phyloP scores from a whole-genome alignment of 257 asterid species.

The Przewalskia tangutica region DNA sequence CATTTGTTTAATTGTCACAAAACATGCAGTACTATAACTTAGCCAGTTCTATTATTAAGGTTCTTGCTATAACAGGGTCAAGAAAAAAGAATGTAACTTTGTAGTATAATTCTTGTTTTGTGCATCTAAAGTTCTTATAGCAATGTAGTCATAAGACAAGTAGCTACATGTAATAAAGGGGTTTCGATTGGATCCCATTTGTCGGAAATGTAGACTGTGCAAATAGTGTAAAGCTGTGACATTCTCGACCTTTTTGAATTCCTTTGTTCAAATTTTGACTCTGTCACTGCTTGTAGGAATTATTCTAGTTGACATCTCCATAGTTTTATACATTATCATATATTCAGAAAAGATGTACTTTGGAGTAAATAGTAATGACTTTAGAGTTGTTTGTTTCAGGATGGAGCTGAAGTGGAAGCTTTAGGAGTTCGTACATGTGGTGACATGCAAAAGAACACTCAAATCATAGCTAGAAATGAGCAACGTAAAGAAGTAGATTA shows the following conservation, averaged over 20 bases:
- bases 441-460: conserved; percentile 16
- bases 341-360: background rate
- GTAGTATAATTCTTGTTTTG: background rate
- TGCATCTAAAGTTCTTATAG: background rate
- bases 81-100: background rate
- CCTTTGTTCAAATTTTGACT: background rate
- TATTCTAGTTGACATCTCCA: background rate
- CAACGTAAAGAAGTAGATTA: conserved; percentile 15
- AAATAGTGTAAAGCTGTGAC: background rate
- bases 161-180: background rate
- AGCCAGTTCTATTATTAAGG: background rate
- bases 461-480: conserved; percentile 12
- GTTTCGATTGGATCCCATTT: background rate
- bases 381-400: conserved; percentile 28
- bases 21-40: background rate
- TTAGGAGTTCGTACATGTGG: conserved; percentile 7
- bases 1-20: background rate
- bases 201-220: background rate
- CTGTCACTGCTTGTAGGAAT: background rate
- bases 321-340: background rate
- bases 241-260: background rate
- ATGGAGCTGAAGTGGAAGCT: conserved; percentile 19
- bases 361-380: background rate
- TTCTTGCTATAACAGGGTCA: background rate
- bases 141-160: too few relatives aligned